Conservation (phyloP, 1,284 basidiomycete species). For the Xerocomus nothofagi region DNA sequence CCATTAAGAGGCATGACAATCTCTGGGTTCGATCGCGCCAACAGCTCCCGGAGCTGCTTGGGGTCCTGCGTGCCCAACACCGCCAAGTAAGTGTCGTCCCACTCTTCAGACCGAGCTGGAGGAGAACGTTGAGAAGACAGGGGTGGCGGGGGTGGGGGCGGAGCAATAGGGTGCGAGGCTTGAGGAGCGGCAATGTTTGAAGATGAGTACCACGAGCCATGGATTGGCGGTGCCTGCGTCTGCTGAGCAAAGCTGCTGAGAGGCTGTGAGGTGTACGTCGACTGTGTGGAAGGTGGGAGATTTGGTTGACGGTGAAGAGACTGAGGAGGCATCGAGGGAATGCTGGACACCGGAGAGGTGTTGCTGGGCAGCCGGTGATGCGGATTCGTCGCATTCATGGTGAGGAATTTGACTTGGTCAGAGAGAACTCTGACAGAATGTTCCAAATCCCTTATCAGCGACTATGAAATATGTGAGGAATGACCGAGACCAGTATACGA, state of each 20-base stretch:
- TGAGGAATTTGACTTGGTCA: conserved; percentile 78
- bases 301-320: conserved; percentile 42
- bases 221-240: conserved; percentile 44
- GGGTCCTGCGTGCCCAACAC: conserved; percentile 72
- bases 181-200: conserved; percentile 67
- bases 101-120: conserved; percentile 65
- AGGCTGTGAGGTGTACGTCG: conserved; percentile 28
- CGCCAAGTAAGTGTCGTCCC: conserved; percentile 78
- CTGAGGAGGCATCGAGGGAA: conserved; percentile 29
- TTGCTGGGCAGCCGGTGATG: conserved; percentile 27
- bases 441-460: conserved; percentile 74
- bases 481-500: not conserved
- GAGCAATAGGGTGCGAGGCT: conserved; percentile 69
- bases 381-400: conserved; percentile 47
- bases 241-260: conserved; percentile 38
- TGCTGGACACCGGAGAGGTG: conserved; percentile 26
- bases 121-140: conserved; percentile 50
- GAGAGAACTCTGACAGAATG: conserved; percentile 67
- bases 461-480: conserved; percentile 39
- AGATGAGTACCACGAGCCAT: conserved; percentile 56
- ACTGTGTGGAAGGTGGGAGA: conserved; percentile 41
- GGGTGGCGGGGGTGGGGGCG: conserved; percentile 58
- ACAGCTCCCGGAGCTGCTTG: conserved; percentile 68
- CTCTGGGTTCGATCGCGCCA: conserved; percentile 73
- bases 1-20: conserved; percentile 74